Evolutionary conservation across 1,284 basidiomycete genomes (phyloP).

Genomic region (Leccinum subrobustum): DNA sequence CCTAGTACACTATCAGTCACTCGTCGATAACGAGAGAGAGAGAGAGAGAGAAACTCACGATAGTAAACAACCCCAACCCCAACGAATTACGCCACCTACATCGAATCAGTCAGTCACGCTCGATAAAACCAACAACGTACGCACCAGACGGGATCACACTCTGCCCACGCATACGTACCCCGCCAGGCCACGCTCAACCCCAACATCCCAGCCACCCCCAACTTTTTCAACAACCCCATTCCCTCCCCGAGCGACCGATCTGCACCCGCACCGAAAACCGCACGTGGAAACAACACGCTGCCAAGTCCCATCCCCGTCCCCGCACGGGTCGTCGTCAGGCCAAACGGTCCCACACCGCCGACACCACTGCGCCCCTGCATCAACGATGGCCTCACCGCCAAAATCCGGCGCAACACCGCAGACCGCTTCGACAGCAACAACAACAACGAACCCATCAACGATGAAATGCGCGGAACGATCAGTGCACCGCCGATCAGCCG

Average conservation of each 20-base stretch:
- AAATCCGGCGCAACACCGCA: constrained; percentile 46
- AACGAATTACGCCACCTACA: constrained; percentile 71
- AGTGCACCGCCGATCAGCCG: constrained; percentile 65
- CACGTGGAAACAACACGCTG: constrained; percentile 7
- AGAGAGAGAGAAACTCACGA: constrained; percentile 23
- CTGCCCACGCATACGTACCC: constrained; percentile 58
- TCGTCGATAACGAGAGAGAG: too few relatives aligned
- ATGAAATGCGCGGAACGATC: constrained; percentile 62
- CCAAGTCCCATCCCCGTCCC: constrained; percentile 2
- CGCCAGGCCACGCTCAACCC: constrained; percentile 49
- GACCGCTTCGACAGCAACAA: constrained; percentile 52
- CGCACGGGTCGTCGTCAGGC: constrained; percentile 12
- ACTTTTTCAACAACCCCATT: constrained; percentile 24
- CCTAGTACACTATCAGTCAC: background rate
- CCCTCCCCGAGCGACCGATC: constrained; percentile 12
- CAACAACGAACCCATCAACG: constrained; percentile 59
- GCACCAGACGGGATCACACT: constrained; percentile 72
- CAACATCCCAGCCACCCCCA: constrained; percentile 37
- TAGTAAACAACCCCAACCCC: constrained; percentile 65
- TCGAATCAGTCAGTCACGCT: background rate
- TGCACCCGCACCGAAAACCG: constrained; percentile 12
- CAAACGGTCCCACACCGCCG: constrained; percentile 12
- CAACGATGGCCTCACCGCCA: constrained; percentile 50
- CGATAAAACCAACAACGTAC: constrained; percentile 11
- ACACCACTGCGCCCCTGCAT: constrained; percentile 4